Percentiles rank a stretch among this genome's conserved stretches.
Evolutionary conservation across 1,284 basidiomycete genomes (phyloP).

Genomic region (Flammula alnicola): DNA sequence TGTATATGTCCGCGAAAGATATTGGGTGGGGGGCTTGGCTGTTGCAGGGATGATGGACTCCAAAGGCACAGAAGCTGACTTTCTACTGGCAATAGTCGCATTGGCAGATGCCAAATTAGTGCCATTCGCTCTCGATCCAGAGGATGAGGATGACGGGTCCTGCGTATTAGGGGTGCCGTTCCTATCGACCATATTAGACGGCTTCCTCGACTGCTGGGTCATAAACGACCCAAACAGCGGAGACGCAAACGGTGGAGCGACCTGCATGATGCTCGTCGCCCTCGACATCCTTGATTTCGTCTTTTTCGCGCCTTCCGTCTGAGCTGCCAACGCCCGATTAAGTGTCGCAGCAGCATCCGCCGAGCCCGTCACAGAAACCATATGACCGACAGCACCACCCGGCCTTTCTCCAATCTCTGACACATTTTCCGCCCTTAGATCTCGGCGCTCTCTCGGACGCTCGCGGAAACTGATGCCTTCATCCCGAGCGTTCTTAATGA

Average conservation of each 20-base stretch:
- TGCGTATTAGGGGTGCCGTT: slow-evolving; percentile 15
- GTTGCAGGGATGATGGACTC: slow-evolving; percentile 89
- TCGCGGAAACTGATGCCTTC: slow-evolving; percentile 63
- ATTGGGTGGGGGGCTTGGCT: slow-evolving; percentile 86
- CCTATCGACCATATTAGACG: slow-evolving; percentile 33
- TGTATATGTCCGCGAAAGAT: slow-evolving; percentile 73
- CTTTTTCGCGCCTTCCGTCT: slow-evolving; percentile 39
- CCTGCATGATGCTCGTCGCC: slow-evolving; percentile 33
- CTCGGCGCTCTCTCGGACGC: slow-evolving; percentile 50
- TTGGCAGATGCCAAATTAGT: slow-evolving; percentile 19
- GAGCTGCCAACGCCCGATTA: slow-evolving; percentile 43
- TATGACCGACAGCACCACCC: slow-evolving; percentile 43
- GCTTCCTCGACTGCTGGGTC: slow-evolving; percentile 53
- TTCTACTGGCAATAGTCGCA: slow-evolving; percentile 29
- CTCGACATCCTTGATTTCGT: slow-evolving; percentile 39
- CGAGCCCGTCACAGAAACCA: slow-evolving; percentile 41
- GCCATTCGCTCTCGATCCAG: slow-evolving; percentile 7
- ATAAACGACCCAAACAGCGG: slow-evolving; percentile 66
- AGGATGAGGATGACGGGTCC: slow-evolving; percentile 21
- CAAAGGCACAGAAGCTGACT: slow-evolving; percentile 77
- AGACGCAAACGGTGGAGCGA: slow-evolving; percentile 46
- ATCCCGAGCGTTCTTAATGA: slow-evolving; percentile 77
- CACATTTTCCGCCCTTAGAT: slow-evolving; percentile 29
- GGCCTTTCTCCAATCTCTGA: slow-evolving; percentile 28
- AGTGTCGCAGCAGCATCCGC: slow-evolving; percentile 51